Conservation (phyloP, 106 monocot species). For the Dioscorea alata region DNA sequence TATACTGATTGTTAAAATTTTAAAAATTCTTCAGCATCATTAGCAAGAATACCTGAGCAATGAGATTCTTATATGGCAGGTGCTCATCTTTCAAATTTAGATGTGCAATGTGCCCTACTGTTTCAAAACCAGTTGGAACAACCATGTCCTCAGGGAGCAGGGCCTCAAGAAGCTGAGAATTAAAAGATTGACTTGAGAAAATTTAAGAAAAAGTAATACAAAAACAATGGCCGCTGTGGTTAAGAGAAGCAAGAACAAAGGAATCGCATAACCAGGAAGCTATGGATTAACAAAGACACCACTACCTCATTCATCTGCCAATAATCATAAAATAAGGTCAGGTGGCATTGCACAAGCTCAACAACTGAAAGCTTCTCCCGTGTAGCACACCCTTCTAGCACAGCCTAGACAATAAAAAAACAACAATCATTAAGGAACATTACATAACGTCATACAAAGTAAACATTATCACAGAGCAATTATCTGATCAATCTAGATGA, state of each 20-base stretch:
- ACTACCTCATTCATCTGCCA: constrained; percentile 89
- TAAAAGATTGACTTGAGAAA: not conserved
- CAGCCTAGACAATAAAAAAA: constrained; percentile 36
- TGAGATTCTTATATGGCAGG: constrained; percentile 73
- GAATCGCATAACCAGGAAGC: no score
- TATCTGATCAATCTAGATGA: no score
- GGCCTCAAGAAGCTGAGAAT: constrained; percentile 54
- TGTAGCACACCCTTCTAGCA: constrained; percentile 28
- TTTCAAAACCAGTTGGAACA: constrained; percentile 86
- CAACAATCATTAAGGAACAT: no score
- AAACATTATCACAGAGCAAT: no score
- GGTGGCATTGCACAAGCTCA: constrained; percentile 67
- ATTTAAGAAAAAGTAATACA: no score
- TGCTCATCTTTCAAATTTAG: constrained; percentile 92
- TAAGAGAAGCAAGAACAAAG: no score
- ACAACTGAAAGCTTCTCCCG: constrained; percentile 10
- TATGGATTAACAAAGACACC: not conserved
- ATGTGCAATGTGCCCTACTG: constrained; percentile 92
- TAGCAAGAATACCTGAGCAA: constrained; percentile 55
- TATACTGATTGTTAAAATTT: not conserved
- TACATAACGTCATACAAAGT: no score
- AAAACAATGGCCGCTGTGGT: no score
- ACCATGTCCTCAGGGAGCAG: constrained; percentile 68
- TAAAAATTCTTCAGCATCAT: not conserved
- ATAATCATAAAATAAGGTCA: constrained; percentile 85